These are phyloP conservation scores for Breynia disticha DNA, from an alignment of 441 rosid species.

Conservation along the genomic window DNA sequence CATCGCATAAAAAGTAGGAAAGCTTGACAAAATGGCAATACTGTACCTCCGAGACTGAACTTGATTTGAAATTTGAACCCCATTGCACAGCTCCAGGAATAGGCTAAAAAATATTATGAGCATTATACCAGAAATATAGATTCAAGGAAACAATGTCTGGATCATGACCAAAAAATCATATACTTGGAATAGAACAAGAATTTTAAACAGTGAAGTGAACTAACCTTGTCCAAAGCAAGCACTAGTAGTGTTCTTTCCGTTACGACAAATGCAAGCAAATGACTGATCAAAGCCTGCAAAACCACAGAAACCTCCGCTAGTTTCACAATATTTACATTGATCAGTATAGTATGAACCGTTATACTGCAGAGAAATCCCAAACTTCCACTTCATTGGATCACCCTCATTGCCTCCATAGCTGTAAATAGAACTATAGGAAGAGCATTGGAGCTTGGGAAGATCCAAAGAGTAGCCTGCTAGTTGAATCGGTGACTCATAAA, in stretches of 20 bases:
- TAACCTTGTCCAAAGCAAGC: conserved; percentile 51
- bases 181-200: no score
- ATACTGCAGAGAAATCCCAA: conserved; percentile 44
- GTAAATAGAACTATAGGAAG: conserved; percentile 45
- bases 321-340: conserved; percentile 49
- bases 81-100: no score
- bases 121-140: no score
- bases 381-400: conserved; percentile 57
- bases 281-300: conserved; percentile 49
- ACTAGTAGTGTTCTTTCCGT: conserved; percentile 42
- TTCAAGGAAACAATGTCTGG: no score
- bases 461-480: conserved; percentile 45
- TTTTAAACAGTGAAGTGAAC: conserved; percentile 10
- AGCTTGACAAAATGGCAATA: conserved; percentile 14
- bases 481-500: conserved; percentile 43
- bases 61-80: no score
- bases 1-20: conserved; percentile 9
- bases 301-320: conserved; percentile 63
- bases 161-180: no score
- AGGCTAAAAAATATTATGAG: no score
- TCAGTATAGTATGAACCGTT: conserved; percentile 32
- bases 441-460: conserved; percentile 59
- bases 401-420: conserved; percentile 49
- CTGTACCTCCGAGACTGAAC: no score
- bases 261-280: conserved; percentile 55